A percentile compares a stretch with the other conserved stretches of the same genome.
Conservation (phyloP, 495 filamentous ascomycete genomes). For the Penicillium canariense region DNA sequence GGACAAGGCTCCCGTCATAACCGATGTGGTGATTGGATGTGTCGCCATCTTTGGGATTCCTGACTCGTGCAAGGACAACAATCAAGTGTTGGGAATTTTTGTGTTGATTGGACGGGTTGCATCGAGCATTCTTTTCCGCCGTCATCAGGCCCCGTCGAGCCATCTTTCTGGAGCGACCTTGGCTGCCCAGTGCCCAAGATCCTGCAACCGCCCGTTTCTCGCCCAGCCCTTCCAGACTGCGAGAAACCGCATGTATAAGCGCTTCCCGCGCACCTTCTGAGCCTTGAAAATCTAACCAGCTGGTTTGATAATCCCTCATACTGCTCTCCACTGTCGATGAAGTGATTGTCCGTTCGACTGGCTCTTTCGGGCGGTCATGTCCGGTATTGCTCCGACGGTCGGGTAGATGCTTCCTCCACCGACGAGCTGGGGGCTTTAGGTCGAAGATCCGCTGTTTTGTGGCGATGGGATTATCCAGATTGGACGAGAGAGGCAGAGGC, state of each 20-base stretch:
- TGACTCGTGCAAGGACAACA: no score
- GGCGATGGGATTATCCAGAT: neutral
- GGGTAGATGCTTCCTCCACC: neutral
- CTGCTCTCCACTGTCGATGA: neutral
- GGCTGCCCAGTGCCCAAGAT: neutral
- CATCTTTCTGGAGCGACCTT: neutral
- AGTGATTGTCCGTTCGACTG: neutral
- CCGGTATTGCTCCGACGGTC: neutral
- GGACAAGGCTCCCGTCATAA: neutral
- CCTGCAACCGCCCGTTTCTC: neutral
- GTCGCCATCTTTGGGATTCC: neutral
- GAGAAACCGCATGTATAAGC: neutral
- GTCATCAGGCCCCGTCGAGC: neutral
- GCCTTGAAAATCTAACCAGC: neutral
- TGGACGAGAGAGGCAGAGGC: neutral
- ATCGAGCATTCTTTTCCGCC: neutral
- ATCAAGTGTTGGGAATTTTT: no score
- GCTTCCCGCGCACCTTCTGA: neutral
- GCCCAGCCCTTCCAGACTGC: neutral
- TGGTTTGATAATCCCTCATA: neutral
- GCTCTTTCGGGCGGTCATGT: neutral
- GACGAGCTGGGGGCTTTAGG: neutral
- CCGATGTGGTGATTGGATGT: neutral
- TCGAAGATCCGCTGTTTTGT: neutral
- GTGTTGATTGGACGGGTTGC: neutral